Conservation (phyloP, 169 alveolate species). For the Babesia bigemina region DNA sequence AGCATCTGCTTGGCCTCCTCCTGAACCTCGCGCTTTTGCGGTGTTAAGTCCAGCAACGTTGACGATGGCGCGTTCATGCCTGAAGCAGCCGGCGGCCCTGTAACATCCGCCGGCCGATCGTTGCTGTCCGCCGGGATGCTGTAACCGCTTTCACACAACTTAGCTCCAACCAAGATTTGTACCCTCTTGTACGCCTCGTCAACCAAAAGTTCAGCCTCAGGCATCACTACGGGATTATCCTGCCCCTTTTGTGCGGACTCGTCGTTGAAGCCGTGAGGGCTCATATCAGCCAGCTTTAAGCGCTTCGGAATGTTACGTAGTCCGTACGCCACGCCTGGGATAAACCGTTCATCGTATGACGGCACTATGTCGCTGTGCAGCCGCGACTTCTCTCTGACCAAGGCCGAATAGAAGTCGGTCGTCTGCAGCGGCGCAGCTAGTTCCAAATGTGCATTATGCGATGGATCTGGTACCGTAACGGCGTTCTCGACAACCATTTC, state of each 20-base stretch:
- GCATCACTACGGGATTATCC: background rate
- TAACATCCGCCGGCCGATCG: no score
- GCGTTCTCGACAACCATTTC: background rate
- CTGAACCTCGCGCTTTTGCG: slow-evolving; percentile 12
- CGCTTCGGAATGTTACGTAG: background rate
- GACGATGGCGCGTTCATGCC: background rate
- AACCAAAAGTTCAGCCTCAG: background rate
- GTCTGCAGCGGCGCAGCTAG: background rate
- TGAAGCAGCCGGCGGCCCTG: no score
- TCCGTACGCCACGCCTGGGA: no score
- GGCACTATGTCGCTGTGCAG: background rate
- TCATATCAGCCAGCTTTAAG: background rate
- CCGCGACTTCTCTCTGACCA: background rate
- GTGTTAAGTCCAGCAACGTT: background rate
- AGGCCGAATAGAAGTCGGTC: background rate
- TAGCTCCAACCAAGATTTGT: slow-evolving; percentile 8
- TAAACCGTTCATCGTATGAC: background rate
- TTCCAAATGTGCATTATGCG: background rate
- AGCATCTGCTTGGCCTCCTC: slow-evolving; percentile 38
- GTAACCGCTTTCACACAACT: background rate
- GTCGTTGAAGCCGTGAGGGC: background rate
- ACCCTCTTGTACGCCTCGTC: background rate
- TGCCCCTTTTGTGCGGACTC: background rate
- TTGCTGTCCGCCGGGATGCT: no score
- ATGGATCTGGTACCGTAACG: background rate